Evolutionary conservation across 371 early-diverging fungal genomes (phyloP).

Genomic region (Mucor racemosus): DNA sequence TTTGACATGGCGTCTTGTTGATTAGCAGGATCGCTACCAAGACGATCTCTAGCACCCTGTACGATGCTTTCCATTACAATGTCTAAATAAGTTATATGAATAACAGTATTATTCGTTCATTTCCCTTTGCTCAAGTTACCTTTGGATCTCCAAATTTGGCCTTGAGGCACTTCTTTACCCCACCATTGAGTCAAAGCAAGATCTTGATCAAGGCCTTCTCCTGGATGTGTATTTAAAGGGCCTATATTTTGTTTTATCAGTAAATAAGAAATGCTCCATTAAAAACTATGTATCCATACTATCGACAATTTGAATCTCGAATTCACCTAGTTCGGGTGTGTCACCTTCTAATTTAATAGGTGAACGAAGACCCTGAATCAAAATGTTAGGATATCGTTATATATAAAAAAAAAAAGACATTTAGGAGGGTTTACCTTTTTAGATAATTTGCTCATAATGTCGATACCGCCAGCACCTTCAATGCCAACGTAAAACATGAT

Average conservation of each 20-base stretch:
- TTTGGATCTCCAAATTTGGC: slow-evolving; percentile 54
- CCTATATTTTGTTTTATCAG: slow-evolving; percentile 45
- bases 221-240: slow-evolving; percentile 36
- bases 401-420: too few relatives aligned
- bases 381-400: too few relatives aligned
- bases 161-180: slow-evolving; percentile 46
- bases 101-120: background rate
- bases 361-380: slow-evolving; percentile 45
- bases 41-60: slow-evolving; percentile 25
- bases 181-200: slow-evolving; percentile 53
- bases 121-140: slow-evolving; percentile 23
- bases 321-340: slow-evolving; percentile 68
- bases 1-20: slow-evolving; percentile 32
- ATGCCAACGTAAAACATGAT: slow-evolving; percentile 71
- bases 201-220: slow-evolving; percentile 32
- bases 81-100: slow-evolving; percentile 17
- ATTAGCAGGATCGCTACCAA: slow-evolving; percentile 3
- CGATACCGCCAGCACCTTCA: slow-evolving; percentile 63
- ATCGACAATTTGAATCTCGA: slow-evolving; percentile 63
- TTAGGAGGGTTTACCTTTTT: slow-evolving; percentile 38
- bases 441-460: slow-evolving; percentile 47
- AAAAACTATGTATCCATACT: slow-evolving; percentile 27
- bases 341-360: slow-evolving; percentile 60
- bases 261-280: too few relatives aligned
- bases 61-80: slow-evolving; percentile 33